Percentiles rank a stretch among this genome's conserved stretches.
Conservation (phyloP, 1,284 basidiomycete genomes). For the Albatrellus sp. region DNA sequence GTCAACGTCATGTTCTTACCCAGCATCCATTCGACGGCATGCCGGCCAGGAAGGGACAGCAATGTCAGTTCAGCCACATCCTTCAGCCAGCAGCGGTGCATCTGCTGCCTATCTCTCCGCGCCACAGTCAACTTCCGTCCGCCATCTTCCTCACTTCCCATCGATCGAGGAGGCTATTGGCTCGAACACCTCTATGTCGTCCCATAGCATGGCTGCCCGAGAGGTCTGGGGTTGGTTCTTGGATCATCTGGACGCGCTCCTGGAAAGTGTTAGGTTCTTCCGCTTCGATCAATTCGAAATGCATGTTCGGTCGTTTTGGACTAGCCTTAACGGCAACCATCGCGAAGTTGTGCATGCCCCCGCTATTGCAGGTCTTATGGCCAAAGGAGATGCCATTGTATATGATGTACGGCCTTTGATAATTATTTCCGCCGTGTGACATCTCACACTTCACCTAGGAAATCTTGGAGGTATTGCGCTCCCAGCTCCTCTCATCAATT, state of each 20-base stretch:
- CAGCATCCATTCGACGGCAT: slow-evolving; percentile 64
- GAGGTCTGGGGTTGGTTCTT: slow-evolving; percentile 83
- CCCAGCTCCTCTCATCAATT: slow-evolving; percentile 73
- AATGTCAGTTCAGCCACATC: slow-evolving; percentile 34
- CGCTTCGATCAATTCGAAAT: slow-evolving; percentile 82
- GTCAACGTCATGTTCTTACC: slow-evolving; percentile 33
- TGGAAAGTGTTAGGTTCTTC: slow-evolving; percentile 66
- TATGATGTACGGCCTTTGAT: slow-evolving; percentile 55
- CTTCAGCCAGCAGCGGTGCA: slow-evolving; percentile 21
- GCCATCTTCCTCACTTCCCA: slow-evolving; percentile 68
- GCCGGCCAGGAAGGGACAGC: slow-evolving; percentile 37
- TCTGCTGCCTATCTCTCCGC: slow-evolving; percentile 28
- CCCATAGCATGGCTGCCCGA: slow-evolving; percentile 63
- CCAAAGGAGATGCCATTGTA: slow-evolving; percentile 76
- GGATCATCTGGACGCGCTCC: slow-evolving; percentile 67
- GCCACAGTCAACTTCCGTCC: slow-evolving; percentile 47
- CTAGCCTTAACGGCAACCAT: slow-evolving; percentile 56
- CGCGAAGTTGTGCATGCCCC: slow-evolving; percentile 79
- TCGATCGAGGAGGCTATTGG: slow-evolving; percentile 77
- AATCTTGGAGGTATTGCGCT: slow-evolving; percentile 73
- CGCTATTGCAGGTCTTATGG: slow-evolving; percentile 77
- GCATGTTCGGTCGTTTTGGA: slow-evolving; percentile 74
- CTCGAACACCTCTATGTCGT: slow-evolving; percentile 46
- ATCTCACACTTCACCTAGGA: slow-evolving; percentile 35
- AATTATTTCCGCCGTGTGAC: not conserved